Percentiles rank a stretch among this genome's conserved stretches.
Evolutionary conservation across 177 flowering plant species (phyloP).

Genomic region (Vitis hybrid): DNA sequence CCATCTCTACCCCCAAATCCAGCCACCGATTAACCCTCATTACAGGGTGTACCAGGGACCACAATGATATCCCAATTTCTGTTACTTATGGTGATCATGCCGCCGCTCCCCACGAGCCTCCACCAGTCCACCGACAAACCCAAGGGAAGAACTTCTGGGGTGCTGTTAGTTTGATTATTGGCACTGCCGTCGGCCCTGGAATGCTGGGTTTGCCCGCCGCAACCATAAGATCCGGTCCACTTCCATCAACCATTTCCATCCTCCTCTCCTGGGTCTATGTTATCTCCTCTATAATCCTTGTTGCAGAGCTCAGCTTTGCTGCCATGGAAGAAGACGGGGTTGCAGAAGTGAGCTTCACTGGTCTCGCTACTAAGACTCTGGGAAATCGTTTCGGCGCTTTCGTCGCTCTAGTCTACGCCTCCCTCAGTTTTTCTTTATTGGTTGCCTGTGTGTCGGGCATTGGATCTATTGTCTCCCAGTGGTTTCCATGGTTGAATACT

Average conservation of each 20-base stretch:
- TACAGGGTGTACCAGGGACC: not conserved
- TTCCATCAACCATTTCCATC: slow-evolving; percentile 55
- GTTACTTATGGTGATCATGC: not conserved
- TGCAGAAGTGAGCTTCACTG: slow-evolving; percentile 67
- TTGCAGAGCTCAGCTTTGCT: slow-evolving; percentile 72
- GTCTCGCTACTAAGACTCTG: slow-evolving; percentile 51
- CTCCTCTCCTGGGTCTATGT: slow-evolving; percentile 68
- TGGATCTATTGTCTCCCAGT: slow-evolving; percentile 56
- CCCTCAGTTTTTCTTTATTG: slow-evolving; percentile 50
- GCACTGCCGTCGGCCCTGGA: slow-evolving; percentile 83
- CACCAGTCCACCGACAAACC: not conserved
- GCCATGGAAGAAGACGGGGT: slow-evolving; percentile 62
- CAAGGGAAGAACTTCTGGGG: slow-evolving; percentile 62
- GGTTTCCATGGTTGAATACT: slow-evolving; percentile 42
- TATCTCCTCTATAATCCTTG: slow-evolving; percentile 60
- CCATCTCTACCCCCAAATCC: not conserved
- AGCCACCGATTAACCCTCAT: not conserved
- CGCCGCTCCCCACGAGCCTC: not conserved
- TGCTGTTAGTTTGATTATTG: slow-evolving; percentile 63
- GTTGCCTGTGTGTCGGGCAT: slow-evolving; percentile 74
- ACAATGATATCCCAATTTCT: not conserved
- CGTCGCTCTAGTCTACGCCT: slow-evolving; percentile 57
- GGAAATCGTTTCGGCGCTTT: slow-evolving; percentile 47
- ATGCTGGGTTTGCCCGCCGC: slow-evolving; percentile 67
- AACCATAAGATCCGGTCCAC: slow-evolving; percentile 59